Evolutionary conservation across 176 grass and related monocot genomes (phyloP), one percentile per base, ranked within the genome.

Genomic region (Thalia dealbata): DNA sequence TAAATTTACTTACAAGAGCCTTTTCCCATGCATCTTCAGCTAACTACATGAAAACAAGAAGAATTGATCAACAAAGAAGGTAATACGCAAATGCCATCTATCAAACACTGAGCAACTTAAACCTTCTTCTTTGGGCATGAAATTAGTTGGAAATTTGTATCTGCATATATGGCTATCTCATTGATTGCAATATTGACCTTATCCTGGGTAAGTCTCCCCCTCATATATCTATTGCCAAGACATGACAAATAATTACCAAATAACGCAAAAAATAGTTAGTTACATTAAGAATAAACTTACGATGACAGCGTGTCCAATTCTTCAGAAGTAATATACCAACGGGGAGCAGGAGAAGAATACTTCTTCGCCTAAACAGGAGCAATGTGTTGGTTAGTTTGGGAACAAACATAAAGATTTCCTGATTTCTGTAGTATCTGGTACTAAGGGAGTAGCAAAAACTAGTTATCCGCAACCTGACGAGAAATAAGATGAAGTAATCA

Each of bases 131-230:
- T 97, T 70, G 89, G 79, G 77, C 87, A 90, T 74, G 81, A 79
- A 79, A 97, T 82, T 76, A 97, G 83, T 67, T 92, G 83, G 46
- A 85, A 81, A 92, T 92, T 91, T 54, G 81, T 63, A 69, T 90
- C 93, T 24, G 92, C 89, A 80, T 92, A 88, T 35, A 81, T 81
- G 67, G 89, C 87, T 71, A 97, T 54, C 74, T 97, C 93, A 75
- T 92, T 96, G 66, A 96, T 86, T 63, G 89, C 87, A 70, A 96
- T 92, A 78, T 96, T 96, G 78, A 96, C 76, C 76, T 96, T 96
- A 75, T 96, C 89, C 52, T 88, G 62, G 25, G 92, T 96, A 69
- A 92, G 74, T 43, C 92, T 92, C 71, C 92, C 92, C 75, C 84
- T 96, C 92, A 96, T 92, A 76, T 96, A 96, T 24, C 89, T 96